Base-by-base conservation (phyloP, 441 rosid genomes). In the Bruguiera hainesii region DNA sequence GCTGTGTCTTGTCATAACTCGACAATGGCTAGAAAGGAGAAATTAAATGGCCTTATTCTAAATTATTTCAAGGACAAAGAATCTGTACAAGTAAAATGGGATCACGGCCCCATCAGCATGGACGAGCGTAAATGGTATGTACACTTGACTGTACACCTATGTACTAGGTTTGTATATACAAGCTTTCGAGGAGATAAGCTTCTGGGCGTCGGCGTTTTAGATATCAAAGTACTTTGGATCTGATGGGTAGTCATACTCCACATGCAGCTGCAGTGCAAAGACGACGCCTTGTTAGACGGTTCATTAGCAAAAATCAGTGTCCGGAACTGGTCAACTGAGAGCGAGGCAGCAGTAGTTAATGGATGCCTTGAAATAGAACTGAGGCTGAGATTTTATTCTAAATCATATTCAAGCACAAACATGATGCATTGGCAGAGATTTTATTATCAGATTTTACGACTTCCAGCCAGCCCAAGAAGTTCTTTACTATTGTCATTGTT, bases 191-290 rank as follows among this genome's bases (percentile, higher is more conserved):
- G 51, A 57, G 69, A 57, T 37, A 35, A 52, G 21, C 63, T 20
- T 35, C 66, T 50, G 69, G 23, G 29, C 1, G 9, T 33, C 7
- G 66, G 61, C 57, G 60, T 16, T 74, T 71, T 70, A 81, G 56
- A 85, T 72, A 78, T 81, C 74, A 42, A 85, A 85, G 73, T 85
- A 83, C 71, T 75, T 85, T 0, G 89, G 89, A 69, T 81, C 73
- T 6, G 84, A 83, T 8, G 89, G 89, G 30, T 76, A 78, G 69
- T 85, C 84, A 66, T 85, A 81, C 61, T 76, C 85, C 65, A 82
- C 77, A 30, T 74, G 76, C 30, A 80, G 60, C 89, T 84, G 89
- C 82, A 80, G 71, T 51, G 71, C 35, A 7, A 67, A 53, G 46
- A 71, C 6, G 29, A 67, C 3, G 46, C 7, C 33, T 72, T 33